A percentile compares a stretch with the other conserved stretches of the same genome.
Evolutionary conservation across 2,329 filamentous ascomycete genomes (phyloP).

Genomic region (Scedosporium minutisporum): DNA sequence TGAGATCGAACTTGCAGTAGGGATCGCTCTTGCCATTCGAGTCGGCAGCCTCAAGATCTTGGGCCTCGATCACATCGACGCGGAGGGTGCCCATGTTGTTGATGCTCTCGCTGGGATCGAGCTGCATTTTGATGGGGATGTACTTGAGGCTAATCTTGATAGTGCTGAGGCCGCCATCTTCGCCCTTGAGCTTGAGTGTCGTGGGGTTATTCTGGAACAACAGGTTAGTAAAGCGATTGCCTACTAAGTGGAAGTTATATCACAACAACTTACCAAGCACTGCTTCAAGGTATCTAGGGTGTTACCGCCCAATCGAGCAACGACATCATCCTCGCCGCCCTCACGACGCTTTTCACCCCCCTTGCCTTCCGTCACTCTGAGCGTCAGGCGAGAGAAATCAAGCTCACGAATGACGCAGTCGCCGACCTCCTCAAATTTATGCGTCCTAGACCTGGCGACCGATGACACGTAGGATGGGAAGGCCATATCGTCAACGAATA

Average conservation of each 20-base stretch:
- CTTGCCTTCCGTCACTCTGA: conserved; percentile 69
- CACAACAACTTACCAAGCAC: conserved; percentile 55
- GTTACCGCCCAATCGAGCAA: conserved; percentile 75
- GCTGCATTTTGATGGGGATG: conserved; percentile 84
- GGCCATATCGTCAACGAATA: conserved; percentile 88
- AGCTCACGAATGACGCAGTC: conserved; percentile 94
- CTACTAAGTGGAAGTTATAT: background rate
- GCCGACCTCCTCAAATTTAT: conserved; percentile 82
- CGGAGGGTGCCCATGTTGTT: conserved; percentile 96
- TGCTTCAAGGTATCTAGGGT: conserved; percentile 83
- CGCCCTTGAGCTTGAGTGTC: conserved; percentile 66
- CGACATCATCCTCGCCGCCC: conserved; percentile 60
- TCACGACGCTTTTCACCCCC: conserved; percentile 62
- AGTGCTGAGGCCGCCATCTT: conserved; percentile 65
- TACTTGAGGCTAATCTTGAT: conserved; percentile 92
- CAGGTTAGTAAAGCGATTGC: background rate
- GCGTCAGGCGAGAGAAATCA: conserved; percentile 88
- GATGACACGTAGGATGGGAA: conserved; percentile 82
- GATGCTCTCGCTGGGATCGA: conserved; percentile 92
- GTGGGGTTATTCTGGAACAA: conserved; percentile 74
- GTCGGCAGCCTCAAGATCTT: conserved; percentile 84
- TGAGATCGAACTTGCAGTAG: conserved; percentile 88
- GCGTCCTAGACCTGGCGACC: conserved; percentile 57
- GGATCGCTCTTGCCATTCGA: conserved; percentile 96
- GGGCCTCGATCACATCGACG: conserved; percentile 82